A percentile compares a stretch with the other conserved stretches of the same genome.
These are phyloP conservation scores for Calcarisporium arbuscula DNA, from an alignment of 2,329 filamentous ascomycete species.

Conservation along the genomic window DNA sequence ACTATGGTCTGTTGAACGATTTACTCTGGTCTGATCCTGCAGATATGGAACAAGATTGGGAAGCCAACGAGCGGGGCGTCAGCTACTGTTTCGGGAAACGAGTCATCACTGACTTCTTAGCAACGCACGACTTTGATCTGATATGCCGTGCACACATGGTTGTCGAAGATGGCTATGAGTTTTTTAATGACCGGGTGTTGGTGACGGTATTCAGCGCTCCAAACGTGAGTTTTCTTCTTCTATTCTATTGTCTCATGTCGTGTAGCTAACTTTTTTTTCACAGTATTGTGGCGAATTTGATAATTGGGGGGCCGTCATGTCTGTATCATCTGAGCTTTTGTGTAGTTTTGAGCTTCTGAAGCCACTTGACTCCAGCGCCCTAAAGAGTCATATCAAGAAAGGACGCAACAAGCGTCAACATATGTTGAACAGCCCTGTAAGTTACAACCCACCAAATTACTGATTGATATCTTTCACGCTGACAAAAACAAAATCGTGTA, in stretches of 20 bases:
- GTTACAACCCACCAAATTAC: slow-evolving; percentile 30
- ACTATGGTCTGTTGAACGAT: slow-evolving; percentile 93
- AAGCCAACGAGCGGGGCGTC: slow-evolving; percentile 92
- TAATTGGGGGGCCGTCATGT: slow-evolving; percentile 99
- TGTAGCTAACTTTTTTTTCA: slow-evolving; percentile 20
- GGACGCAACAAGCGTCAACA: slow-evolving; percentile 88
- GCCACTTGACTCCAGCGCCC: slow-evolving; percentile 86
- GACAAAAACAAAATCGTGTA: slow-evolving; percentile 18
- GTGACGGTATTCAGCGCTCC: slow-evolving; percentile 97
- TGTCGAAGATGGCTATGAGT: slow-evolving; percentile 97
- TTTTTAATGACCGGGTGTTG: slow-evolving; percentile 90
- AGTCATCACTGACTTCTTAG: slow-evolving; percentile 93
- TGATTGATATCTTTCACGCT: slow-evolving; percentile 1
- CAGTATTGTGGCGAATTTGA: slow-evolving; percentile 98
- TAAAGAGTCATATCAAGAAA: slow-evolving; percentile 99
- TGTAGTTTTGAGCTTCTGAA: slow-evolving; percentile 98
- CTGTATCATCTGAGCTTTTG: slow-evolving; percentile 83
- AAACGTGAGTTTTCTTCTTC: slow-evolving; percentile 60
- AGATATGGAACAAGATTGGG: slow-evolving; percentile 97
- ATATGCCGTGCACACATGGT: slow-evolving; percentile 99
- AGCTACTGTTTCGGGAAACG: slow-evolving; percentile 99
- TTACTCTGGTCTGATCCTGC: slow-evolving; percentile 95
- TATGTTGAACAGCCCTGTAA: slow-evolving; percentile 92
- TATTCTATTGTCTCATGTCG: background rate
- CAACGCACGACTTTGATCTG: slow-evolving; percentile 91